Evolutionary conservation across 179 eudicot species (phyloP).

Genomic region (Patellifolia procumbens): DNA sequence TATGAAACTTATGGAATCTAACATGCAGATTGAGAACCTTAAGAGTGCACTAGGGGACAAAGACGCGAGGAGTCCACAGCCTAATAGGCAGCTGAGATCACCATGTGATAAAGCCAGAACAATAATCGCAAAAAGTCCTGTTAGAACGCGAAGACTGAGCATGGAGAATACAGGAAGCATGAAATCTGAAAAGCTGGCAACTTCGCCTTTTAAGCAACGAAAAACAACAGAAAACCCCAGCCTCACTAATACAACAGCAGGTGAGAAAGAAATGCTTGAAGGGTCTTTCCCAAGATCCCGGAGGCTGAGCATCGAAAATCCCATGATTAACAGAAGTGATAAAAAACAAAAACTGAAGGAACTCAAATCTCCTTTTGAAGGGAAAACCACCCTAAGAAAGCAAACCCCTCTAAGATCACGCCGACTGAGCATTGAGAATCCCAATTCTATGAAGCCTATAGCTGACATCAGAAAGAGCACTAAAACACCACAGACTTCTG

Average conservation of each 20-base stretch:
- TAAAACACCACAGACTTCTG: conserved; percentile 33
- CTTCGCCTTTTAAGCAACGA: conserved; percentile 34
- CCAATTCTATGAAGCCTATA: conserved; percentile 22
- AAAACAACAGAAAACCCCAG: conserved; percentile 33
- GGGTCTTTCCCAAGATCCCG: conserved; percentile 26
- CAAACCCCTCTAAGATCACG: conserved; percentile 32
- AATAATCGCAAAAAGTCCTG: conserved; percentile 31
- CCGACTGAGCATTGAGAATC: conserved; percentile 36
- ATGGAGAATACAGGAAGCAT: conserved; percentile 23
- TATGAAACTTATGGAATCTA: not conserved
- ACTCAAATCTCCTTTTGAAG: conserved; percentile 30
- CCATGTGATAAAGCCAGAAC: conserved; percentile 39
- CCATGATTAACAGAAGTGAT: conserved; percentile 31
- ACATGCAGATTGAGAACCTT: conserved; percentile 68
- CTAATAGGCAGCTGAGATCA: conserved; percentile 34
- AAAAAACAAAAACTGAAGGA: conserved; percentile 26
- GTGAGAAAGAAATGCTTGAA: conserved; percentile 11
- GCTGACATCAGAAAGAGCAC: conserved; percentile 30
- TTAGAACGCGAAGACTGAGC: conserved; percentile 39
- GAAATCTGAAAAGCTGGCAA: conserved; percentile 29
- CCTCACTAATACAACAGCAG: conserved; percentile 10
- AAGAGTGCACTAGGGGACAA: conserved; percentile 55
- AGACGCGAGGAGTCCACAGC: conserved; percentile 36
- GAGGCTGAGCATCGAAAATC: conserved; percentile 43
- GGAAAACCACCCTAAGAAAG: conserved; percentile 20